These are phyloP conservation scores for Aspergillus felis DNA, from an alignment of 2,329 filamentous ascomycete species.

Conservation along the genomic window DNA sequence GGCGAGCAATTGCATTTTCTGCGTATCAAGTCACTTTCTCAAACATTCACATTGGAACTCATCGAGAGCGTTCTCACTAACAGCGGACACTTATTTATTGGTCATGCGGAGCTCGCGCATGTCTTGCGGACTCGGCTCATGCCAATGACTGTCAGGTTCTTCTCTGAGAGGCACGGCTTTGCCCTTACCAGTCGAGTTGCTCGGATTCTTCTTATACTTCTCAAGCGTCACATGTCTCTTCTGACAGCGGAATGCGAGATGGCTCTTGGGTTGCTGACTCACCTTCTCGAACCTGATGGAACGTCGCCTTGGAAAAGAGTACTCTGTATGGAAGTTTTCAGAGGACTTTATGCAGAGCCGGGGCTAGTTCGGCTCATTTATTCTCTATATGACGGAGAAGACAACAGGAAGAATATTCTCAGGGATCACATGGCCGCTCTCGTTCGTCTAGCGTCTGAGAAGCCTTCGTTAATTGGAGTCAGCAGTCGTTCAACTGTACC, in stretches of 20 bases:
- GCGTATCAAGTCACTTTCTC: conserved; percentile 70
- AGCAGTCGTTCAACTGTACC: conserved; percentile 85
- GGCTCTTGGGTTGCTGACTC: conserved; percentile 74
- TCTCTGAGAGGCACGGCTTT: conserved; percentile 77
- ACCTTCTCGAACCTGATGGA: conserved; percentile 79
- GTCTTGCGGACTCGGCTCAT: conserved; percentile 74
- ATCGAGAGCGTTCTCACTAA: conserved; percentile 88
- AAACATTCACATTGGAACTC: conserved; percentile 82
- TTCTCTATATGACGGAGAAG: conserved; percentile 68
- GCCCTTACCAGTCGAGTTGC: conserved; percentile 76
- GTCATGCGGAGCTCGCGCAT: conserved; percentile 75
- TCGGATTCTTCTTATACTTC: conserved; percentile 75
- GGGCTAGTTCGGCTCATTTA: conserved; percentile 76
- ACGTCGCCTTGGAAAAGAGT: conserved; percentile 79
- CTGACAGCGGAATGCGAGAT: conserved; percentile 78
- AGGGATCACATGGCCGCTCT: conserved; percentile 81
- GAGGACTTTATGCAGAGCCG: conserved; percentile 78
- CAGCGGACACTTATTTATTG: conserved; percentile 73
- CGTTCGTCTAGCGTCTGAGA: conserved; percentile 89
- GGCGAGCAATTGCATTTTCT: conserved; percentile 80
- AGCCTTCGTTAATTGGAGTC: conserved; percentile 81
- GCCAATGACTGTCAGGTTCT: conserved; percentile 72
- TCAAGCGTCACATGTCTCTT: conserved; percentile 72
- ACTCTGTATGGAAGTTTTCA: conserved; percentile 86
- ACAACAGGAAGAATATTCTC: conserved; percentile 71